These are phyloP conservation scores for Cadophora malorum DNA, from an alignment of 2,329 filamentous ascomycete genomes.

Conservation along the genomic window DNA sequence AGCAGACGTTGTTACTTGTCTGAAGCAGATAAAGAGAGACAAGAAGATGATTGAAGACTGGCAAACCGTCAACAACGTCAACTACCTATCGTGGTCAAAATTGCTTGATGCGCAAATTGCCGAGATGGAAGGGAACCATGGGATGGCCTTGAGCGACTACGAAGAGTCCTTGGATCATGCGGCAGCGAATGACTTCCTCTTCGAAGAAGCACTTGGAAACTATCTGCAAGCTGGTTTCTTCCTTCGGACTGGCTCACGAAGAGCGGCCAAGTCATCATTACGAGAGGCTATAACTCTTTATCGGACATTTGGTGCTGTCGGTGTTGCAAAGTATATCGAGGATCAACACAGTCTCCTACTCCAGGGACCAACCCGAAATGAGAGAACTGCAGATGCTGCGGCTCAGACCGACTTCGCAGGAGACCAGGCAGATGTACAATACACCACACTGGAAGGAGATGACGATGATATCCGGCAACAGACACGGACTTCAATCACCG, in stretches of 20 bases:
- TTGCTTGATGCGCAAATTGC: slow-evolving; percentile 72
- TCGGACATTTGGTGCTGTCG: slow-evolving; percentile 70
- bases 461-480: slow-evolving; percentile 48
- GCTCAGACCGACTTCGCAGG: slow-evolving; percentile 75
- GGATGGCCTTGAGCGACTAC: slow-evolving; percentile 66
- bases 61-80: slow-evolving; percentile 68
- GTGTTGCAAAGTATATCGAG: slow-evolving; percentile 71
- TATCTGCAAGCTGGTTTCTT: slow-evolving; percentile 78
- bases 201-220: slow-evolving; percentile 76
- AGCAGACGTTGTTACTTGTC: slow-evolving; percentile 53
- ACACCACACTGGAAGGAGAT: slow-evolving; percentile 54
- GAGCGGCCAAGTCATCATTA: slow-evolving; percentile 73
- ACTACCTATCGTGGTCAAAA: slow-evolving; percentile 74
- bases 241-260: slow-evolving; percentile 66
- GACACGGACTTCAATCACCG: slow-evolving; percentile 47
- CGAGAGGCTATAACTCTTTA: slow-evolving; percentile 72
- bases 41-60: slow-evolving; percentile 69
- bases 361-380: slow-evolving; percentile 63
- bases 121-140: slow-evolving; percentile 65
- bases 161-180: slow-evolving; percentile 77
- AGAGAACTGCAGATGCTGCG: slow-evolving; percentile 65
- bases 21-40: slow-evolving; percentile 60
- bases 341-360: slow-evolving; percentile 72
- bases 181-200: slow-evolving; percentile 67
- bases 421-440: slow-evolving; percentile 60